Evolutionary conservation across 2,329 filamentous ascomycete genomes (phyloP), one percentile per base, ranked within the genome.

Genomic region (Pleomassaria siparia): DNA sequence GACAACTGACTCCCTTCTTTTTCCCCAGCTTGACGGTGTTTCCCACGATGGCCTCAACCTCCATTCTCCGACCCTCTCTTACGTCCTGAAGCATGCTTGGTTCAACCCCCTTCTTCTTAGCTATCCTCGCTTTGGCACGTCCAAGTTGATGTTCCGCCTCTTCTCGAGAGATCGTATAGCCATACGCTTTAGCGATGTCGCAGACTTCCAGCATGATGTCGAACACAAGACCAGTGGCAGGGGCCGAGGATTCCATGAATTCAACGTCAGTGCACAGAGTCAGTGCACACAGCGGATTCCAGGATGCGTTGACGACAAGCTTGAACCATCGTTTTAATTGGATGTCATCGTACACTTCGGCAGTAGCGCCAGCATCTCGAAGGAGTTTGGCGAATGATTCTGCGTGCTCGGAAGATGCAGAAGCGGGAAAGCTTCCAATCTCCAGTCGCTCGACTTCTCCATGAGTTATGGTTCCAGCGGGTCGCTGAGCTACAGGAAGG

Each of bases 301-400:
- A 85, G 0, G 79, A 74, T 1, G 77, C 81, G 58, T 86, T 86
- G 63, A 82, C 72, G 0, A 85, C 69, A 0, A 85, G 73, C 63
- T 86, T 86, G 43, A 74, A 72, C 82, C 82, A 86, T 7, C 82
- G 74, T 43, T 78, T 74, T 0, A 74, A 61, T 52, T 86, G 81
- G 8, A 86, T 74, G 50, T 85, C 74, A 3, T 76, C 71, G 29
- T 78, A 72, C 4, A 80, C 66, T n/a, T 74, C 57, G 37, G 77
- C 75, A 2, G 76, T 75, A 3, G 72, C 76, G 7, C 78, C 74
- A 7, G 73, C 74, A 2, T 65, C 41, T 16, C 59, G 50, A 8
- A 82, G 52, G 11, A 82, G 63, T 2, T 67, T 63, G 4, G 71
- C 67, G 39, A 81, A 76, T 2, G 43, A 45, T 39, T 54, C 47